Conservation (phyloP, 179 eudicot genomes). For the Spinacia oleracea region DNA sequence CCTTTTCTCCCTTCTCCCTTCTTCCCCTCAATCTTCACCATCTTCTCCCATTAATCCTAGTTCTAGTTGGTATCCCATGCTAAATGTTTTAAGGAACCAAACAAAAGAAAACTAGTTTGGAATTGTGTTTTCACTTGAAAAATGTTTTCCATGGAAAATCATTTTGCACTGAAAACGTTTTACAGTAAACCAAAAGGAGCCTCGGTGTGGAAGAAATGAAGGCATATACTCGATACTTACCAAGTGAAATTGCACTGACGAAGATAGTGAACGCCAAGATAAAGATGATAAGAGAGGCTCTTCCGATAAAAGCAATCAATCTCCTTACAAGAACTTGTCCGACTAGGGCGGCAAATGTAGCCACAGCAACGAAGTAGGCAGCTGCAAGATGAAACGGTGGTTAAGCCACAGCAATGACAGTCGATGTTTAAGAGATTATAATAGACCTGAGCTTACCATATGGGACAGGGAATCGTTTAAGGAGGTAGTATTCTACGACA, state of each 20-base stretch:
- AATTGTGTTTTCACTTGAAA: no score
- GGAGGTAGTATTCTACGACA: conserved; percentile 62
- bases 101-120: no score
- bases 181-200: no score
- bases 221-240: conserved; percentile 32
- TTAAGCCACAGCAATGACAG: background rate
- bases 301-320: conserved; percentile 48
- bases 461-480: conserved; percentile 58
- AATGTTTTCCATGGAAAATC: no score
- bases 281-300: conserved; percentile 70
- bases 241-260: conserved; percentile 74
- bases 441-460: conserved; percentile 40
- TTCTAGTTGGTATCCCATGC: no score
- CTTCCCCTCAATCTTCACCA: no score
- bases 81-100: no score
- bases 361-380: conserved; percentile 55
- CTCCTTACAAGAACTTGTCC: conserved; percentile 62
- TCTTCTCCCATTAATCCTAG: no score
- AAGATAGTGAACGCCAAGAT: conserved; percentile 63
- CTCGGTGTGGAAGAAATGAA: background rate
- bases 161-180: no score
- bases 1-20: no score
- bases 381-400: conserved; percentile 35
- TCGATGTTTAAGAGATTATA: background rate
- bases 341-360: conserved; percentile 56